A percentile compares a stretch with the other conserved stretches of the same genome.
These are phyloP conservation scores for Pisolithus orientalis DNA, from an alignment of 768 basidiomycete genomes.

Conservation along the genomic window DNA sequence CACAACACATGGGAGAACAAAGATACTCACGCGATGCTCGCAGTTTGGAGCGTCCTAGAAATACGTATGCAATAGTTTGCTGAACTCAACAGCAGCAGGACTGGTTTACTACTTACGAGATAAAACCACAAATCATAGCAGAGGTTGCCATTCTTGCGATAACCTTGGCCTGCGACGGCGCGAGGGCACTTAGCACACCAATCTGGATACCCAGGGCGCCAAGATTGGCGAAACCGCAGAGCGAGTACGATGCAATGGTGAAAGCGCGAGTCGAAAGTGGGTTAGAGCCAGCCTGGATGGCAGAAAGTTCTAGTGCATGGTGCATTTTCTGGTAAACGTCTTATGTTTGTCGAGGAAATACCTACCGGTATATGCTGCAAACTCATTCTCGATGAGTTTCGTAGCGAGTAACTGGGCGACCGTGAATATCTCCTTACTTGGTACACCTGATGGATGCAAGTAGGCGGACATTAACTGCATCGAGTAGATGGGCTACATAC, in stretches of 20 bases:
- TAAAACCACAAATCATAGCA: conserved; percentile 66
- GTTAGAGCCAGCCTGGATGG: conserved; percentile 41
- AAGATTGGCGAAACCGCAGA: conserved; percentile 89
- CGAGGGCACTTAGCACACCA: conserved; percentile 65
- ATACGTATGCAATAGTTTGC: background rate
- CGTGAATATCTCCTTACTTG: conserved; percentile 70
- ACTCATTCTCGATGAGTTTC: conserved; percentile 86
- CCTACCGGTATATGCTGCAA: conserved; percentile 59
- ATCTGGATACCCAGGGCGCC: conserved; percentile 84
- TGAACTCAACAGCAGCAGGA: background rate
- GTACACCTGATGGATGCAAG: conserved; percentile 44
- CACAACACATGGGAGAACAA: background rate
- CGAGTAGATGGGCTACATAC: conserved; percentile 12
- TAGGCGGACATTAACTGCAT: background rate
- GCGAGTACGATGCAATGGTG: conserved; percentile 79
- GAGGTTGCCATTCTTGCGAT: conserved; percentile 67
- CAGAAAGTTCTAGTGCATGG: conserved; percentile 26
- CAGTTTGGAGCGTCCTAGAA: conserved; percentile 46
- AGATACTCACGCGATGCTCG: conserved; percentile 49
- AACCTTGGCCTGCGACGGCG: conserved; percentile 59
- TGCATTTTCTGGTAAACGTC: background rate
- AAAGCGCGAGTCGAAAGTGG: conserved; percentile 69
- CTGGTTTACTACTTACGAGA: conserved; percentile 31
- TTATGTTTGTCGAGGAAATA: background rate
- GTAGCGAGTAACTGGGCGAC: conserved; percentile 80